phyloP scores from a whole-genome alignment of 2,329 filamentous ascomycete genomes.

The Aureobasidium sp. region DNA sequence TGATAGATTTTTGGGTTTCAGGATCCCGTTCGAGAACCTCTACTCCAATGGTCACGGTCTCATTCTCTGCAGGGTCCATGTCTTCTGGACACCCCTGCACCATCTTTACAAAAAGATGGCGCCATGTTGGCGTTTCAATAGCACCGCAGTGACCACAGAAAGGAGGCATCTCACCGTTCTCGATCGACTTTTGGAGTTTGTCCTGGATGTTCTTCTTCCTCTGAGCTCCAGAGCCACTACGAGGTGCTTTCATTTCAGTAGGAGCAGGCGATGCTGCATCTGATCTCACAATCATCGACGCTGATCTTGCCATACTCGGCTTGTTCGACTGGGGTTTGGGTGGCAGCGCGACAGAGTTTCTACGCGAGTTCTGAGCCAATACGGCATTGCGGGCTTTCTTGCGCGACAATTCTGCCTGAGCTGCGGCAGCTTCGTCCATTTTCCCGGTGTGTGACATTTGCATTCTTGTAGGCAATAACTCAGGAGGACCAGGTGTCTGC shows the following conservation, averaged over 20 bases:
- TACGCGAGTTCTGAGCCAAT: slow-evolving; percentile 22
- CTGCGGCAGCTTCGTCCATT: neutral
- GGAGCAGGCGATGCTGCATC: slow-evolving; percentile 32
- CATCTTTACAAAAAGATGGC: slow-evolving; percentile 80
- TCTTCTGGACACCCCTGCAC: slow-evolving; percentile 62
- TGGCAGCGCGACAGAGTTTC: slow-evolving; percentile 31
- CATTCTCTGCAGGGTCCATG: slow-evolving; percentile 64
- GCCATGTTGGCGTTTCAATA: slow-evolving; percentile 94
- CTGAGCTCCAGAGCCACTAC: slow-evolving; percentile 50
- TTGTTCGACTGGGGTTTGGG: slow-evolving; percentile 20
- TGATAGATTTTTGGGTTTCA: slow-evolving; percentile 51
- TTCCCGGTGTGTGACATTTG: slow-evolving; percentile 15
- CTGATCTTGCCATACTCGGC: slow-evolving; percentile 10
- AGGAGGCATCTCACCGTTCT: slow-evolving; percentile 75
- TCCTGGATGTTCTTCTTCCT: slow-evolving; percentile 59
- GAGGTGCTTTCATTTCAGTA: slow-evolving; percentile 23
- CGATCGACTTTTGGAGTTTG: slow-evolving; percentile 53
- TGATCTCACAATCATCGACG: slow-evolving; percentile 22
- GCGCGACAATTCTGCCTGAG: slow-evolving; percentile 12
- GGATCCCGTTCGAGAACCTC: slow-evolving; percentile 58
- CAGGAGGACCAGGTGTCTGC: slow-evolving; percentile 35
- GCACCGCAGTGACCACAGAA: slow-evolving; percentile 91
- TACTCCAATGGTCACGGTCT: slow-evolving; percentile 67
- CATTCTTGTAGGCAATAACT: slow-evolving; percentile 32
- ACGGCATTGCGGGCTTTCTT: slow-evolving; percentile 18